A percentile compares a stretch with the other conserved stretches of the same genome.
Conservation (phyloP, 306 rosid species). For the Cicer chorassanicum region DNA sequence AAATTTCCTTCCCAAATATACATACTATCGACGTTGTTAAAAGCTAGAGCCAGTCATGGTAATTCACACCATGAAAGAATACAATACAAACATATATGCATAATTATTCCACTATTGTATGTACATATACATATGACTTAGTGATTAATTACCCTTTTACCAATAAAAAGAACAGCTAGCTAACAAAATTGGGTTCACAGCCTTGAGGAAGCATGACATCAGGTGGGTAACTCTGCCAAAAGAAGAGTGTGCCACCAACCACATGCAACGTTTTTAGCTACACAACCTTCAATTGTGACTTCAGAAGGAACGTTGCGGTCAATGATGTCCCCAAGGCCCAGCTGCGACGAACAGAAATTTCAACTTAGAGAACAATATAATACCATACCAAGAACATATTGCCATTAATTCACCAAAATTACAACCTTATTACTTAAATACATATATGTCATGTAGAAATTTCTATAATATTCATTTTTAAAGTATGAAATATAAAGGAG, state of each 20-base stretch:
- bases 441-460: neutral
- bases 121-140: slow-evolving; percentile 58
- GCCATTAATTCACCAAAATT: neutral
- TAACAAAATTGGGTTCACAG: slow-evolving; percentile 79
- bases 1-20: slow-evolving; percentile 41
- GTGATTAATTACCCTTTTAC: slow-evolving; percentile 37
- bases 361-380: slow-evolving; percentile 36
- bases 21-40: slow-evolving; percentile 41
- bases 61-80: slow-evolving; percentile 58
- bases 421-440: neutral
- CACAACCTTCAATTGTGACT: slow-evolving; percentile 67
- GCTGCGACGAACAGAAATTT: slow-evolving; percentile 60
- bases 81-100: slow-evolving; percentile 54
- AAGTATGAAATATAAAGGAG: slow-evolving; percentile 24
- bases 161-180: slow-evolving; percentile 59
- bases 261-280: slow-evolving; percentile 74
- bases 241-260: slow-evolving; percentile 99
- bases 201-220: slow-evolving; percentile 44
- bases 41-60: slow-evolving; percentile 44
- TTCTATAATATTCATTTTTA: slow-evolving; percentile 5
- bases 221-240: slow-evolving; percentile 72
- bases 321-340: slow-evolving; percentile 91
- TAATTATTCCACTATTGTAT: slow-evolving; percentile 54
- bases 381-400: slow-evolving; percentile 16
- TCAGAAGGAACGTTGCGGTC: slow-evolving; percentile 89